Percentiles rank a stretch among this genome's conserved stretches.
These are phyloP conservation scores for Solanum dulcamara DNA, from an alignment of 257 asterid species.

Conservation along the genomic window DNA sequence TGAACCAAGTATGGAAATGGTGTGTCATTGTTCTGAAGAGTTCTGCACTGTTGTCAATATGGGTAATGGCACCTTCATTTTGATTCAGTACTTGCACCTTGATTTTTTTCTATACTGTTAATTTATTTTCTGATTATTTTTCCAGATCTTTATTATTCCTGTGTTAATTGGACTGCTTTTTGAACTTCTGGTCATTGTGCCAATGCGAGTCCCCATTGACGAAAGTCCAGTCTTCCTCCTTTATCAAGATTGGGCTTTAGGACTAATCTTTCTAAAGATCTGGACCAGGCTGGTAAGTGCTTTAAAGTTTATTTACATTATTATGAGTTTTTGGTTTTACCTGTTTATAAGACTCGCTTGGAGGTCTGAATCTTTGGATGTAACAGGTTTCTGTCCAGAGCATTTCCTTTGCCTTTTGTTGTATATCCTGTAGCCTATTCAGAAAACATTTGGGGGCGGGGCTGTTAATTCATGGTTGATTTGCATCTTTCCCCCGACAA, in stretches of 20 bases:
- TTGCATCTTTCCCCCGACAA: neutral
- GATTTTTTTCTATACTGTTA: neutral
- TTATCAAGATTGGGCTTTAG: constrained; percentile 98
- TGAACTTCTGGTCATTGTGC: constrained; percentile 92
- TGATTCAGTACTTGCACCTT: neutral
- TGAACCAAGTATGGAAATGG: constrained; percentile 84
- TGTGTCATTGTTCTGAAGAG: constrained; percentile 82
- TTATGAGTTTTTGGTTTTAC: neutral
- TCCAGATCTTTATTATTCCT: constrained; percentile 83
- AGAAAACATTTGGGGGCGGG: neutral
- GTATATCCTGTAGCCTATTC: neutral
- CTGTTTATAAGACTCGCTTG: neutral
- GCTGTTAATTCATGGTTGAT: neutral
- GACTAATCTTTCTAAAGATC: constrained; percentile 84
- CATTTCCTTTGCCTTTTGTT: neutral
- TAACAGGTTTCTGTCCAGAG: neutral
- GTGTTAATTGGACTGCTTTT: constrained; percentile 86
- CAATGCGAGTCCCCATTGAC: constrained; percentile 96
- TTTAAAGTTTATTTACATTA: neutral
- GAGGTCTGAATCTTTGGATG: neutral
- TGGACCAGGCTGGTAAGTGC: constrained; percentile 97
- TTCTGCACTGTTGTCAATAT: constrained; percentile 63
- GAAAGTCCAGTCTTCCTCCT: constrained; percentile 95
- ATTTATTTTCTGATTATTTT: constrained; percentile 1
- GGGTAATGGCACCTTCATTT: constrained; percentile 45